Evolutionary conservation across 2,329 filamentous ascomycete species (phyloP).

Genomic region (Phialocephala subalpina): DNA sequence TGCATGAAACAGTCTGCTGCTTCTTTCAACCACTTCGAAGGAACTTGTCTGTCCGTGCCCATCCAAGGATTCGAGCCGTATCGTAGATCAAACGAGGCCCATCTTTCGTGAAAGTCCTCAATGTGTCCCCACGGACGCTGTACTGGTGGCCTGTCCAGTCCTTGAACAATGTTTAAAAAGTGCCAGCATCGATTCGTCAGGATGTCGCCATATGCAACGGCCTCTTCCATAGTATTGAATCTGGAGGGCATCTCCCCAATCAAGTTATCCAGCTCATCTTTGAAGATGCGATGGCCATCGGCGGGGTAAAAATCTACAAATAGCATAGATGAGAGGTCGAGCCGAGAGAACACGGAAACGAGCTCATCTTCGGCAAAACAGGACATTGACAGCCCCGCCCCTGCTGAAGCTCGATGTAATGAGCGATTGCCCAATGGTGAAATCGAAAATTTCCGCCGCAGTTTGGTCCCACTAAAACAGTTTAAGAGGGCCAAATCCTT

Average conservation of each 20-base stretch:
- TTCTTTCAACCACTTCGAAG: conserved; percentile 6
- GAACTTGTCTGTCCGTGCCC: conserved; percentile 52
- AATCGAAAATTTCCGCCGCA: conserved; percentile 38
- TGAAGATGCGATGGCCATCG: conserved; percentile 7
- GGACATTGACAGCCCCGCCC: not conserved
- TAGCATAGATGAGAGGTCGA: conserved; percentile 68
- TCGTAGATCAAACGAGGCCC: not conserved
- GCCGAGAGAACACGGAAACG: conserved; percentile 65
- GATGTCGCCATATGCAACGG: conserved; percentile 9
- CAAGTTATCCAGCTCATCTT: not conserved
- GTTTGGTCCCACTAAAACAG: conserved; percentile 61
- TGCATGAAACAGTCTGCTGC: conserved; percentile 51
- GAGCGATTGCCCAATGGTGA: conserved; percentile 57
- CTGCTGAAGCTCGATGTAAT: conserved; percentile 43
- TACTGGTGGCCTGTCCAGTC: conserved; percentile 60
- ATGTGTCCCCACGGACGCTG: conserved; percentile 46
- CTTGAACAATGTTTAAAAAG: conserved; percentile 60
- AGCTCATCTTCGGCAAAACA: conserved; percentile 53
- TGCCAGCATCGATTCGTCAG: conserved; percentile 58
- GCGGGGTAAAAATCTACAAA: conserved; percentile 72
- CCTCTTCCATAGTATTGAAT: conserved; percentile 59
- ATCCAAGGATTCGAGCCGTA: conserved; percentile 32
- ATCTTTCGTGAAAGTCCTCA: not conserved
- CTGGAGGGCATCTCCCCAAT: conserved; percentile 50
- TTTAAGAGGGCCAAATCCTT: conserved; percentile 66